Evolutionary conservation across 768 basidiomycete species (phyloP).

Genomic region (Tricholomella constricta): DNA sequence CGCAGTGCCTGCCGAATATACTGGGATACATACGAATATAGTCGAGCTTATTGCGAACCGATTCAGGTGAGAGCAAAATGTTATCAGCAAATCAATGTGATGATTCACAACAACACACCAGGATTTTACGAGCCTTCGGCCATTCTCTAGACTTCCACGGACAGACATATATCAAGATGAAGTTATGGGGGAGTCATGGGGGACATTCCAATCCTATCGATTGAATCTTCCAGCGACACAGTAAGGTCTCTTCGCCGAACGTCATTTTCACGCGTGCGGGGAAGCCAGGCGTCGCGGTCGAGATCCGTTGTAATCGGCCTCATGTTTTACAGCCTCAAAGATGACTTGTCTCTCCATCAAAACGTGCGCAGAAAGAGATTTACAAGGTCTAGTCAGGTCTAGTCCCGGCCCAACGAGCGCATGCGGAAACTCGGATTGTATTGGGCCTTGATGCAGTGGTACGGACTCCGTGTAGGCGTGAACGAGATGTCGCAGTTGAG

Average conservation of each 20-base stretch:
- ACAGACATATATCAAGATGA: constrained; percentile 76
- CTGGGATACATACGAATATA: constrained; percentile 51
- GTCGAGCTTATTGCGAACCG: constrained; percentile 77
- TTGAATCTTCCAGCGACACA: constrained; percentile 27
- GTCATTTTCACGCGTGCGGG: not conserved
- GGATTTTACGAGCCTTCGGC: constrained; percentile 61
- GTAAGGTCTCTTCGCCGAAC: not conserved
- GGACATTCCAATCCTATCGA: constrained; percentile 54
- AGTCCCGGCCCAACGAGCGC: constrained; percentile 72
- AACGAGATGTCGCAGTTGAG: constrained; percentile 18
- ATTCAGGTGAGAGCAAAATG: constrained; percentile 54
- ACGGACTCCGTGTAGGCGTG: constrained; percentile 41
- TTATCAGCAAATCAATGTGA: constrained; percentile 3
- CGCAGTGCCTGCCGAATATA: constrained; percentile 39
- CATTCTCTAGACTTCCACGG: constrained; percentile 62
- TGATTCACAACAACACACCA: constrained; percentile 50
- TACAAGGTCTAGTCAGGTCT: constrained; percentile 62
- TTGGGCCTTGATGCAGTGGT: constrained; percentile 13
- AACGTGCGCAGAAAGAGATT: constrained; percentile 51
- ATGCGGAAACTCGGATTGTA: constrained; percentile 43
- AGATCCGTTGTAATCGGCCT: constrained; percentile 13
- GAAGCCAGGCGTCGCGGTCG: not conserved
- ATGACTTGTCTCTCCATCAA: constrained; percentile 53
- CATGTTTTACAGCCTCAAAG: constrained; percentile 34
- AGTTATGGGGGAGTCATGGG: constrained; percentile 69